Evolutionary conservation across 371 early-diverging fungal genomes (phyloP).

Genomic region (Mucor racemosus): DNA sequence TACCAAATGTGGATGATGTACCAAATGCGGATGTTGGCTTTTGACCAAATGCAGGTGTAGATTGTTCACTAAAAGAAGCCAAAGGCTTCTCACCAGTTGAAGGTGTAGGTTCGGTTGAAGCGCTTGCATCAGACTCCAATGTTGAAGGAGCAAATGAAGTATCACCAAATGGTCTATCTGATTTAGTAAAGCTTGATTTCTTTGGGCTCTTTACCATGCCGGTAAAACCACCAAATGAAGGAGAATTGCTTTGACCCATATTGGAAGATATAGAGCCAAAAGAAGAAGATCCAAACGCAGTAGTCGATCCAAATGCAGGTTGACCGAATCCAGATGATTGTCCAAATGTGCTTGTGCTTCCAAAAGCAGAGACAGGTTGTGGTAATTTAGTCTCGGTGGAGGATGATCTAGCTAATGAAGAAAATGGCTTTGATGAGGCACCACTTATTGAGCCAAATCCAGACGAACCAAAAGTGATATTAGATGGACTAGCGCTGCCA

Average conservation of each 20-base stretch:
- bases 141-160: slow-evolving; percentile 12
- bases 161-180: slow-evolving; percentile 19
- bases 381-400: background rate
- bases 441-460: background rate
- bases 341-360: slow-evolving; percentile 3
- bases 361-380: background rate
- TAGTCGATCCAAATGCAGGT: slow-evolving; percentile 8
- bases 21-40: slow-evolving; percentile 8
- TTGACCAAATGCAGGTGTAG: slow-evolving; percentile 2
- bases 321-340: background rate
- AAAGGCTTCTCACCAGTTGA: background rate
- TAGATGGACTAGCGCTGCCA: slow-evolving; percentile 21
- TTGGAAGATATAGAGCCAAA: slow-evolving; percentile 4
- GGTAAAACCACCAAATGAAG: slow-evolving; percentile 5
- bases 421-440: slow-evolving; percentile 13
- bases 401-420: slow-evolving; percentile 10
- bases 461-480: background rate
- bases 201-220: background rate
- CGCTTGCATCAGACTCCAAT: background rate
- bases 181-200: background rate
- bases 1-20: background rate
- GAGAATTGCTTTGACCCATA: background rate
- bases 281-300: background rate
- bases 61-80: background rate
- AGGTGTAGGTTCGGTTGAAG: background rate